phyloP scores from a whole-genome alignment of 257 asterid genomes.

The Eustoma russellianum region DNA sequence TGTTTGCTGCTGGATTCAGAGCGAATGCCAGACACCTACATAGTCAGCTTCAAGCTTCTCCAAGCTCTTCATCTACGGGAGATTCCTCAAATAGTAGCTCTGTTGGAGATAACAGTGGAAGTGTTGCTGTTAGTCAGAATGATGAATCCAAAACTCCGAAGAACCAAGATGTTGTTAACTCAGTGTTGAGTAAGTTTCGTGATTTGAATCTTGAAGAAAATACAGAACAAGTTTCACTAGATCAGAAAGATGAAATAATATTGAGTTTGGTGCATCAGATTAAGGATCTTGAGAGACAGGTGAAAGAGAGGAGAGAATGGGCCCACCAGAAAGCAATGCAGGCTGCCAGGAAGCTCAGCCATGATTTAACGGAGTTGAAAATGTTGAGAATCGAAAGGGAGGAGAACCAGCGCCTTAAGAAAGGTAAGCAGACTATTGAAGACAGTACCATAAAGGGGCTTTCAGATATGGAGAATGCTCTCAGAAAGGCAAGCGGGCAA shows the following conservation, averaged over 20 bases:
- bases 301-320: constrained; percentile 86
- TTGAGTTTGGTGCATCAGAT: constrained; percentile 62
- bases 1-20: constrained; percentile 89
- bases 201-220: too few relatives aligned
- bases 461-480: constrained; percentile 69
- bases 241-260: constrained; percentile 75
- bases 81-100: constrained; percentile 26
- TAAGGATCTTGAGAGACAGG: constrained; percentile 77
- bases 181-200: too few relatives aligned
- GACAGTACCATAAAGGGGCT: constrained; percentile 61
- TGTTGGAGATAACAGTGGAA: constrained; percentile 18
- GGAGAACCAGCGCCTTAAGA: constrained; percentile 60
- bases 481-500: constrained; percentile 75
- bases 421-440: constrained; percentile 65
- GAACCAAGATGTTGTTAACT: too few relatives aligned
- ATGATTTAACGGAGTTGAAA: constrained; percentile 83
- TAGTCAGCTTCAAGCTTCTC: constrained; percentile 46
- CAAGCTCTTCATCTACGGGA: constrained; percentile 42
- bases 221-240: constrained; percentile 40
- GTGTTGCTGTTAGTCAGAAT: constrained; percentile 34
- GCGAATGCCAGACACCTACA: constrained; percentile 55
- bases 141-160: too few relatives aligned
- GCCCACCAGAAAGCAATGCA: constrained; percentile 96
- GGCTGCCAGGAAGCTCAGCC: constrained; percentile 91
- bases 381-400: constrained; percentile 84